Base-by-base conservation (phyloP, 1,139 yeast genomes). In the Debaryomyces psychrophilus region DNA sequence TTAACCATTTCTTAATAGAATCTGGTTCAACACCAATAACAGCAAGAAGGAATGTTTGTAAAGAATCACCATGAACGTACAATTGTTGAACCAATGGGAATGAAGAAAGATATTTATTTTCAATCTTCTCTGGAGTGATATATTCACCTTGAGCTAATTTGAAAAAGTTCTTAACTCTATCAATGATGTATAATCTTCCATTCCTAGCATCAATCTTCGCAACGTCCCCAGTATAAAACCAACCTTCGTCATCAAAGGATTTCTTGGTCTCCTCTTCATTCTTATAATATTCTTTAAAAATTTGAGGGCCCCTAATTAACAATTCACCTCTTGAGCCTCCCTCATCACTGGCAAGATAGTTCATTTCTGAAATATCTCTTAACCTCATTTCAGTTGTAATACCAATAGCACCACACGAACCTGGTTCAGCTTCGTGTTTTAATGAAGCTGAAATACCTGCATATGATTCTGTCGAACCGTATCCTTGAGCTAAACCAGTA, bases 31-130 rank as follows among this genome's bases (percentile, higher is more conserved):
- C 69, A 17, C 92, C 92, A 34, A 81, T 67, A 45, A 87, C 66
- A 11, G 83, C 90, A 8, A 87, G 86, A 53, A 87, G 67, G 56
- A 60, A 85, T 3, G 80, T 73, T 56, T 82, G 71, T 23, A 79
- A 63, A 0, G 90, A 78, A 56, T 84, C 82, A n/a, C 95, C 95
- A 58, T 85, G 73, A 20, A 68, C 65, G 48, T 59, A 73, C 15
- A 71, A 50, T 58, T 73, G 79, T 26, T 59, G 55, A 29, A 71
- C 53, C 23, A 60, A 45, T 6, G 77, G 67, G 45, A 67, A 68
- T 26, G 59, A 53, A 1, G 73, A 61, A 44, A 69, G 61, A 51
- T 72, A 73, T 18, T 61, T 53, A 46, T 69, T 70, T 56, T 73
- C 79, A 42, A 73, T 68, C 49, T 59, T 66, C 55, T 73, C 79